Evolutionary conservation across 2,329 filamentous ascomycete genomes (phyloP).

Genomic region (Sporothrix dimorphospora): DNA sequence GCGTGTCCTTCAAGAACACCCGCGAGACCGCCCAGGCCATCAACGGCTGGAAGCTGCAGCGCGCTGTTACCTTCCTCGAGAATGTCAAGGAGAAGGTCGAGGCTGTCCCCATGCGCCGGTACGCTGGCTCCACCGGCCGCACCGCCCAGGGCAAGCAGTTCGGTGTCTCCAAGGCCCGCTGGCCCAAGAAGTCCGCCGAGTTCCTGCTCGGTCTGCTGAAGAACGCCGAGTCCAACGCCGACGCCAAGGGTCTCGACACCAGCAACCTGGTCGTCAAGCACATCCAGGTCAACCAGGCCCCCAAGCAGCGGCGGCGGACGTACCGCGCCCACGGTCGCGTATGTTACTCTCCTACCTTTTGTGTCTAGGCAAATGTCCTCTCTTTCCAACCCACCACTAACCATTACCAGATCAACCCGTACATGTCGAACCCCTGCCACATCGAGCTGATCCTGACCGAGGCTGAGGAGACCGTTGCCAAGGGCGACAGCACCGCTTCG

Average conservation of each 20-base stretch:
- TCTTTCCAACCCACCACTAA: neutral
- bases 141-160: constrained; percentile 99
- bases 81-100: constrained; percentile 97
- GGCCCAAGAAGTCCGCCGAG: constrained; percentile 99
- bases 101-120: constrained; percentile 97
- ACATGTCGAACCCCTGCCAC: constrained; percentile 99
- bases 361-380: neutral
- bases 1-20: constrained; percentile 99
- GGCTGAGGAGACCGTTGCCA: constrained; percentile 93
- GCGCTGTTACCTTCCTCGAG: constrained; percentile 94
- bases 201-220: constrained; percentile 96
- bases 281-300: constrained; percentile 99
- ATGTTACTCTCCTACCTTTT: constrained; percentile 58
- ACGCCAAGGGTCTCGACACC: constrained; percentile 96
- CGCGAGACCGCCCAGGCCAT: constrained; percentile 99
- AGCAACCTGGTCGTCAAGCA: constrained; percentile 98
- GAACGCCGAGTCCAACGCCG: constrained; percentile 96
- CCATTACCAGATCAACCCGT: constrained; percentile 86
- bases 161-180: constrained; percentile 96
- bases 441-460: constrained; percentile 99
- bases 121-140: constrained; percentile 92
- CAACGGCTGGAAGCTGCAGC: constrained; percentile 98
- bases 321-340: constrained; percentile 99
- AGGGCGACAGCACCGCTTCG: constrained; percentile 71
- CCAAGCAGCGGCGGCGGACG: constrained; percentile 98